A percentile compares a stretch with the other conserved stretches of the same genome.
Conservation (phyloP, 1,284 basidiomycete genomes). For the Ustilago tritici region DNA sequence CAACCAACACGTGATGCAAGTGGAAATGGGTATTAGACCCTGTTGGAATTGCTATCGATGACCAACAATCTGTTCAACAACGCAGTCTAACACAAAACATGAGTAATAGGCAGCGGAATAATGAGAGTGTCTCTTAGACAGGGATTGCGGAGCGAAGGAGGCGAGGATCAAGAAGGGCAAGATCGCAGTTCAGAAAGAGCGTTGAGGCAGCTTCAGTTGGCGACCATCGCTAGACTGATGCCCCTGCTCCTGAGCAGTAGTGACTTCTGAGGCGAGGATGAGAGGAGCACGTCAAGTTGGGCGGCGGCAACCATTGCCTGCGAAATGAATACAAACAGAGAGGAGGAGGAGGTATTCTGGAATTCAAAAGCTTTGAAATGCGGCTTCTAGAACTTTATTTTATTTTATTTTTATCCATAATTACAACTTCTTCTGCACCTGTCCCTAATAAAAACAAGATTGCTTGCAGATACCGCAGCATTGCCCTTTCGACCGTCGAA, state of each 20-base stretch:
- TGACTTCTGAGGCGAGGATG: not conserved
- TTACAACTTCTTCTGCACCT: not conserved
- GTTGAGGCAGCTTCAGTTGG: not conserved
- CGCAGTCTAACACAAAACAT: too few species aligned
- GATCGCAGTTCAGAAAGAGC: not conserved
- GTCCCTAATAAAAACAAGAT: not conserved
- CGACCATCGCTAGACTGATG: not conserved
- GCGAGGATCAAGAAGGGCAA: not conserved
- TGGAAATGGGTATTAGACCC: too few species aligned
- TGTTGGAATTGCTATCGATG: too few species aligned
- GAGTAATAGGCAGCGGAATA: too few species aligned
- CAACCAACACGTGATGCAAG: too few species aligned
- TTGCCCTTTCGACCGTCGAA: not conserved
- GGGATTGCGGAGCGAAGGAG: not conserved
- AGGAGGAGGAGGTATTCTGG: not conserved
- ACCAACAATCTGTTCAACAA: too few species aligned
- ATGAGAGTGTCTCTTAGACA: not conserved
- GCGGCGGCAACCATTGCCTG: not conserved
- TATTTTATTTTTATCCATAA: not conserved
- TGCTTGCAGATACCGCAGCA: constrained; percentile 10
- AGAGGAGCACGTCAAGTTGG: not conserved
- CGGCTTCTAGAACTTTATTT: not conserved
- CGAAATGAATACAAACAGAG: not conserved
- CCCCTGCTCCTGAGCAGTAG: constrained; percentile 5
- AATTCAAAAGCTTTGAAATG: not conserved